These are phyloP conservation scores for Syzygium aromaticum DNA, from an alignment of 345 rosid species.

Conservation along the genomic window DNA sequence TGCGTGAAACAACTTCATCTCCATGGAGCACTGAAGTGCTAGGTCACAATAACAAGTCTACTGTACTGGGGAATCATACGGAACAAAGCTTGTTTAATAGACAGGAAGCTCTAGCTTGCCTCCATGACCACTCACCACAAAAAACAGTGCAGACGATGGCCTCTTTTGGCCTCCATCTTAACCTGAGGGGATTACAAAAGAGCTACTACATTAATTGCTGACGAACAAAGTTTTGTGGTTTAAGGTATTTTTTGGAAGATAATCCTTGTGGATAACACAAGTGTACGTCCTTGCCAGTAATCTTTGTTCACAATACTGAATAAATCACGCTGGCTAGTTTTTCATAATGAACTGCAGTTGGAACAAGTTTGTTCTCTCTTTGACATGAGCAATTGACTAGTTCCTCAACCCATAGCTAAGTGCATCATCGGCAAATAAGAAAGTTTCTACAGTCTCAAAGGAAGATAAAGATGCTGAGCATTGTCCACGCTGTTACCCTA, in stretches of 20 bases:
- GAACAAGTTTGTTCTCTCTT: neutral
- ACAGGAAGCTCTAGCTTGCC: neutral
- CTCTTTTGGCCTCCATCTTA: neutral
- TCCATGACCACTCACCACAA: neutral
- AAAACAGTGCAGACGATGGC: neutral
- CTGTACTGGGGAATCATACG: neutral
- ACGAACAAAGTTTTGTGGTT: neutral
- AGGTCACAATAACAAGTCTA: neutral
- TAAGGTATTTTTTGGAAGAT: neutral
- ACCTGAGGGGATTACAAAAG: neutral
- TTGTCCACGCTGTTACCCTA: neutral
- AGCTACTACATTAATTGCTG: neutral
- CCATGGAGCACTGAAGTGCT: neutral
- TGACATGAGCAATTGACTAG: neutral
- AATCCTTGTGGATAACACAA: neutral
- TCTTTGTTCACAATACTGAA: neutral
- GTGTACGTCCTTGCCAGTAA: neutral
- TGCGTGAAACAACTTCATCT: neutral
- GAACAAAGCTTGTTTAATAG: neutral
- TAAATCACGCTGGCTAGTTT: neutral
- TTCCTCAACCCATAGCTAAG: neutral
- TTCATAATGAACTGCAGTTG: neutral
- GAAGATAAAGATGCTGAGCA: neutral
- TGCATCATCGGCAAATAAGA: neutral
- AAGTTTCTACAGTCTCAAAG: neutral